phyloP scores from a whole-genome alignment of 495 filamentous ascomycete species.

The Hyaloscypha finlandica region DNA sequence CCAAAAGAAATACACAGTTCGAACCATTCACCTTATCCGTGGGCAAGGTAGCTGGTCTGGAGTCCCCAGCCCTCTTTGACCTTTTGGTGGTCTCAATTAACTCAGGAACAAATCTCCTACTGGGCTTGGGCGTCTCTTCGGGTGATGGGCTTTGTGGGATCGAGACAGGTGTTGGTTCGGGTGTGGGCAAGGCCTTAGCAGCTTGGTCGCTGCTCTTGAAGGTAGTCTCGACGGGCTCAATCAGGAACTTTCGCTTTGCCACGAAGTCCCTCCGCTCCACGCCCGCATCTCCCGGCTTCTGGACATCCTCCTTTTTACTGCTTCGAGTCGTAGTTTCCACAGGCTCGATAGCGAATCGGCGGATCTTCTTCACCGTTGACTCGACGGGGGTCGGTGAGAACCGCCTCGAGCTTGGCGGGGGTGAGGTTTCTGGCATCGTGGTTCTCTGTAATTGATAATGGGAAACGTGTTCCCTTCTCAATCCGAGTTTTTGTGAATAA shows the following conservation, averaged over 20 bases:
- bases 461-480: constrained; percentile 8
- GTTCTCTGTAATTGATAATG: constrained; percentile 11
- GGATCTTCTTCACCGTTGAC: constrained; percentile 28
- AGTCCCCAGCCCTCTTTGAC: constrained; percentile 53
- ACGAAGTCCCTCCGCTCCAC: constrained; percentile 27
- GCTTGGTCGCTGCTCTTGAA: constrained; percentile 51
- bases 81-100: constrained; percentile 68
- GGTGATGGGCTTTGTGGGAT: constrained; percentile 24
- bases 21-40: constrained; percentile 44
- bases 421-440: constrained; percentile 25
- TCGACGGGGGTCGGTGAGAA: constrained; percentile 30
- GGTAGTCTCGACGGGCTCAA: constrained; percentile 62
- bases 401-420: constrained; percentile 27
- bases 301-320: constrained; percentile 18
- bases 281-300: constrained; percentile 7
- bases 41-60: constrained; percentile 49
- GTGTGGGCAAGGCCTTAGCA: constrained; percentile 48
- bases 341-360: constrained; percentile 32
- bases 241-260: constrained; percentile 50
- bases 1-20: not conserved
- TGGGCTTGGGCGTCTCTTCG: constrained; percentile 35
- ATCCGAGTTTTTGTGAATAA: constrained; percentile 26
- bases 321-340: constrained; percentile 30
- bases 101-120: constrained; percentile 61
- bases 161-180: constrained; percentile 45